These are phyloP conservation scores for Trichophyton simii DNA, from an alignment of 2,329 filamentous ascomycete species.

Conservation along the genomic window DNA sequence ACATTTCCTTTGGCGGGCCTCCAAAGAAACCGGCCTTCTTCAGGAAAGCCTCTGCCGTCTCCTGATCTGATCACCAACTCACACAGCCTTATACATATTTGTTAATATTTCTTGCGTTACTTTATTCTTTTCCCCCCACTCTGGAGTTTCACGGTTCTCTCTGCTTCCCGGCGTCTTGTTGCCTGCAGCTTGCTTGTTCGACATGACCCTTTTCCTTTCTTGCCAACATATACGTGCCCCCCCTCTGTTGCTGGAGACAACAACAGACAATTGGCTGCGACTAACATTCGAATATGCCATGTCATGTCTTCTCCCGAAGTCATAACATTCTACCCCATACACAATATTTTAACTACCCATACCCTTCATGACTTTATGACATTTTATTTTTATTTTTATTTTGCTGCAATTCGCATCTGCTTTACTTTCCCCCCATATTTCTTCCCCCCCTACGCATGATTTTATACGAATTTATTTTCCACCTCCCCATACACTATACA, in stretches of 20 bases:
- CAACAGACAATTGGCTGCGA: background rate
- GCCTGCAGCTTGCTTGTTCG: background rate
- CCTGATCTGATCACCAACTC: background rate
- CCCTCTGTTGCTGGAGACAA: background rate
- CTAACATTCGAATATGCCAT: background rate
- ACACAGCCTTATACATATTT: background rate
- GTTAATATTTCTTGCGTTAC: background rate
- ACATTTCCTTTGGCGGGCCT: background rate
- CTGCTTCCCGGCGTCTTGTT: background rate
- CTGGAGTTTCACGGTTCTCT: background rate
- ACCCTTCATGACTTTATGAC: conserved; percentile 1
- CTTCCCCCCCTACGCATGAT: background rate
- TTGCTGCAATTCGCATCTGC: background rate
- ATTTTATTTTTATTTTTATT: background rate
- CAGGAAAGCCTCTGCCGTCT: background rate
- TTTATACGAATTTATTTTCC: background rate
- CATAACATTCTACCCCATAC: background rate
- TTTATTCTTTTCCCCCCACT: background rate
- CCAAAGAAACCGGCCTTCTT: background rate
- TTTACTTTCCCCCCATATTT: background rate
- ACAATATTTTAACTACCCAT: background rate
- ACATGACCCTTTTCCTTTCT: background rate
- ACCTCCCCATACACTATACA: background rate
- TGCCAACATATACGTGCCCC: background rate
- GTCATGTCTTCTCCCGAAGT: background rate